Evolutionary conservation across 1,284 basidiomycete species (phyloP), one percentile per base, ranked within the genome.

Genomic region (Takashimella koratensis): DNA sequence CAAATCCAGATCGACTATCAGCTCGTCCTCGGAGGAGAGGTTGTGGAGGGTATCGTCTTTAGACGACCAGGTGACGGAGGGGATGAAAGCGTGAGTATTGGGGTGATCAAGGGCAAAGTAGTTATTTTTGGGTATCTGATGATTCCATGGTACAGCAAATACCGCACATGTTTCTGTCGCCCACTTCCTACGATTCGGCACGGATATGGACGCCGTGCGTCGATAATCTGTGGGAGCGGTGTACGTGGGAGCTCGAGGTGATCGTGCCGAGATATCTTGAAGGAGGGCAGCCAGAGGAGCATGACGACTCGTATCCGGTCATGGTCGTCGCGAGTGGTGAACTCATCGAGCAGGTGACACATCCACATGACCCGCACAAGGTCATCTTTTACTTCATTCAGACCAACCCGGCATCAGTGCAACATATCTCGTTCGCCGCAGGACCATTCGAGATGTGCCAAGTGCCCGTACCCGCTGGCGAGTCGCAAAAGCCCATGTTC

Each of bases 221-320:
- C 12, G 96, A 99, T 74, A 90, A 85, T 68, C 76, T 95, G 12
- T 97, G 92, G 90, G 95, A 97, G 75, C 86, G 91, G 66, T 97
- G 90, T 67, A 96, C 95, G 2, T 99, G 96, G 96, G 96, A 98
- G 70, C 87, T 98, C 51, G 91, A 98, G 72, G 90, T 97, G 70
- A 84, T 98, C 52, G 94, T 97, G 20, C 94, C 94, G 43, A 84
- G 87, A 55, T 87, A 85, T 63, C 79, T 95, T 10, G 87, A 90
- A 66, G 87, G 78, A n/a, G 80, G 79, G 22, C 64, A 70, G 12
- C 79, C 81, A 46, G 66, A 76, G 30, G 75, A 71, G 19, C 79
- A 82, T 45, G 63, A 65, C 3, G 66, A 70, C 20, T 76, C 78
- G n/a, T 81, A 84, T 22, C 89, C 90, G 1, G 87, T 91, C 3